Evolutionary conservation across 2,329 filamentous ascomycete genomes (phyloP).

Genomic region (Parascedosporium putredinis): DNA sequence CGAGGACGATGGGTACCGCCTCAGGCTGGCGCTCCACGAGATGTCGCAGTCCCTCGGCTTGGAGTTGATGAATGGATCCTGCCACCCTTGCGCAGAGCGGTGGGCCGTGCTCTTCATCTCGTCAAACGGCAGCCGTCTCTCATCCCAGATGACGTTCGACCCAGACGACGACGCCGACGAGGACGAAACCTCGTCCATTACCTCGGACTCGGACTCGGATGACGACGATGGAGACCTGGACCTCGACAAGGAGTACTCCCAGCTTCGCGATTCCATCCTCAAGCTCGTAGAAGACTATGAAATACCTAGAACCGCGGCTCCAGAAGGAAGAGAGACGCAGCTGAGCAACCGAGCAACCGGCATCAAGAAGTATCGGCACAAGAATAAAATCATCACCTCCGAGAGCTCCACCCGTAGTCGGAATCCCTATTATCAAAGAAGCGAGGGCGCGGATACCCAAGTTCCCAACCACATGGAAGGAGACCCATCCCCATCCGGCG

Average conservation of each 20-base stretch:
- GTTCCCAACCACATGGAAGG: conserved; percentile 10
- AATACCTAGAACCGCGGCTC: conserved; percentile 57
- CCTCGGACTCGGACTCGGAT: conserved; percentile 51
- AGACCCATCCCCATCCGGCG: conserved; percentile 11
- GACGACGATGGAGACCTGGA: conserved; percentile 50
- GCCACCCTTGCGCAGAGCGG: conserved; percentile 70
- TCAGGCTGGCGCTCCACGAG: conserved; percentile 60
- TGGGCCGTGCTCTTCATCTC: conserved; percentile 79
- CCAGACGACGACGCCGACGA: conserved; percentile 58
- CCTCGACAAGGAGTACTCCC: conserved; percentile 69
- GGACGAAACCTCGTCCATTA: conserved; percentile 51
- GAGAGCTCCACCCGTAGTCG: conserved; percentile 43
- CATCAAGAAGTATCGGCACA: conserved; percentile 48
- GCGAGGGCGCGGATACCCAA: background rate
- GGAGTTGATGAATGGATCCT: conserved; percentile 55
- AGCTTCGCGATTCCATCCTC: conserved; percentile 68
- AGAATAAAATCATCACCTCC: conserved; percentile 44
- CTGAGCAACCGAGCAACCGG: conserved; percentile 62
- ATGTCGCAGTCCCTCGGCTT: conserved; percentile 56
- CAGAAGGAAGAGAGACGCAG: conserved; percentile 47
- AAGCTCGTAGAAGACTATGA: conserved; percentile 77
- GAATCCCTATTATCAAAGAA: conserved; percentile 43
- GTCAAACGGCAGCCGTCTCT: conserved; percentile 58
- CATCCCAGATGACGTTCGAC: conserved; percentile 63
- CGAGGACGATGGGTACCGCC: conserved; percentile 53